Conservation (phyloP, 495 filamentous ascomycete species). For the Aspergillus hancockii region DNA sequence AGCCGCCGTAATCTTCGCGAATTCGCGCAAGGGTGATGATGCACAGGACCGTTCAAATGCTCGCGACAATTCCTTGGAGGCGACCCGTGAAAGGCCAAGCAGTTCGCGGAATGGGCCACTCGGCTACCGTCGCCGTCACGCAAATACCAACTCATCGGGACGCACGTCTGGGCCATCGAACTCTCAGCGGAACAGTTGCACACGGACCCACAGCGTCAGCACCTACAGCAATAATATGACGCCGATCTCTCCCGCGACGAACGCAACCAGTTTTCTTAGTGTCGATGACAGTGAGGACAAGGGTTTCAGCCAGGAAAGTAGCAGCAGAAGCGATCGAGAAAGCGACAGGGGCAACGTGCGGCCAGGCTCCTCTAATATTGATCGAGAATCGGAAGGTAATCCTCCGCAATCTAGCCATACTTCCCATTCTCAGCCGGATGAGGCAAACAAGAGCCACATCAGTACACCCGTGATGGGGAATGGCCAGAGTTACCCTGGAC, state of each 20-base stretch:
- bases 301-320: conserved; percentile 30
- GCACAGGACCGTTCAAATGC: conserved; percentile 13
- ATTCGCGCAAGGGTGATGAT: conserved; percentile 16
- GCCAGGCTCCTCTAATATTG: conserved; percentile 18
- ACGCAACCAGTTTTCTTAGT: conserved; percentile 53
- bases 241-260: conserved; percentile 50
- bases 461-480: conserved; percentile 24
- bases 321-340: conserved; percentile 30
- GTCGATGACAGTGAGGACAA: conserved; percentile 52
- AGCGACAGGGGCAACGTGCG: conserved; percentile 13
- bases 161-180: conserved; percentile 38
- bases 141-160: conserved; percentile 40
- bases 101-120: conserved; percentile 34
- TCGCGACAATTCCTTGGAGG: conserved; percentile 24
- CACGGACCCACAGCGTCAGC: conserved; percentile 45
- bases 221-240: conserved; percentile 48
- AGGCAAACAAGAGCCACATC: conserved; percentile 28
- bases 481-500: conserved; percentile 28
- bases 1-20: conserved; percentile 36
- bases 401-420: conserved; percentile 9
- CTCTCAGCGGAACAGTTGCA: conserved; percentile 45
- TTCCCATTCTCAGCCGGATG: conserved; percentile 28
- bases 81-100: conserved; percentile 28
- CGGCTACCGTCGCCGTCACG: conserved; percentile 32
- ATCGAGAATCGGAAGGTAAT: background rate